Evolutionary conservation across 2,329 filamentous ascomycete species (phyloP).

Genomic region (Sclerotiophoma versabilis): DNA sequence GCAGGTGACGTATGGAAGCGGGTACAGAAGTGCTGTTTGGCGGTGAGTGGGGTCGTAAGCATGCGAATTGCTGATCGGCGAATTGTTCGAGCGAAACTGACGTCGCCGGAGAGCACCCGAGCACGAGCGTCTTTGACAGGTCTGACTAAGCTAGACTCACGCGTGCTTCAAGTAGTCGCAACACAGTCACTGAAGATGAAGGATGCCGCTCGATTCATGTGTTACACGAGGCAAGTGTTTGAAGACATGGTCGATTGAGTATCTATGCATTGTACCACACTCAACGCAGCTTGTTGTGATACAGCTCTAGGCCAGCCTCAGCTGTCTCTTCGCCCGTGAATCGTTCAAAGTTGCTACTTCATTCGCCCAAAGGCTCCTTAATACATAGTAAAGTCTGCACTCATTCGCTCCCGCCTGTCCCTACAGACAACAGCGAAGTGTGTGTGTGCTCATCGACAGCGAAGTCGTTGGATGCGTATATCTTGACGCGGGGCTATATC

Average conservation of each 20-base stretch:
- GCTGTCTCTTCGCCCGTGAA: constrained; percentile 4
- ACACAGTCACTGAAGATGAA: neutral
- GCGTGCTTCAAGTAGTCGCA: neutral
- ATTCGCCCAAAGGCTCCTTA: constrained; percentile 4
- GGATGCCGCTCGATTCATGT: neutral
- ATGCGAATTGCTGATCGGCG: constrained; percentile 17
- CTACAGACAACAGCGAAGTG: constrained; percentile 1
- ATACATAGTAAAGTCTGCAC: neutral
- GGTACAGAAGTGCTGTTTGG: constrained; percentile 8
- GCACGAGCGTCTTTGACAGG: constrained; percentile 2
- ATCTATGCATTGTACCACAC: neutral
- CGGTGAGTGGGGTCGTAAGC: constrained; percentile 20
- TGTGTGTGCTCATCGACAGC: constrained; percentile 11
- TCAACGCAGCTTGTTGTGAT: neutral
- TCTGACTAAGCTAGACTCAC: constrained; percentile 13
- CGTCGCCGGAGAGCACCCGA: constrained; percentile 7
- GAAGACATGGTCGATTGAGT: neutral
- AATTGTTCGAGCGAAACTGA: constrained; percentile 9
- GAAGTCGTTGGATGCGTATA: constrained; percentile 11
- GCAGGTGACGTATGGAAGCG: constrained; percentile 17
- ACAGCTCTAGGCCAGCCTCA: constrained; percentile 16
- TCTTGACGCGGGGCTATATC: constrained; percentile 13
- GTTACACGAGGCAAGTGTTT: neutral
- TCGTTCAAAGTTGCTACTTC: constrained; percentile 2
- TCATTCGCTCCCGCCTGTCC: neutral